Percentiles rank a stretch among this genome's conserved stretches.
phyloP scores from a whole-genome alignment of 2,329 filamentous ascomycete species.

The Fusarium coicis region DNA sequence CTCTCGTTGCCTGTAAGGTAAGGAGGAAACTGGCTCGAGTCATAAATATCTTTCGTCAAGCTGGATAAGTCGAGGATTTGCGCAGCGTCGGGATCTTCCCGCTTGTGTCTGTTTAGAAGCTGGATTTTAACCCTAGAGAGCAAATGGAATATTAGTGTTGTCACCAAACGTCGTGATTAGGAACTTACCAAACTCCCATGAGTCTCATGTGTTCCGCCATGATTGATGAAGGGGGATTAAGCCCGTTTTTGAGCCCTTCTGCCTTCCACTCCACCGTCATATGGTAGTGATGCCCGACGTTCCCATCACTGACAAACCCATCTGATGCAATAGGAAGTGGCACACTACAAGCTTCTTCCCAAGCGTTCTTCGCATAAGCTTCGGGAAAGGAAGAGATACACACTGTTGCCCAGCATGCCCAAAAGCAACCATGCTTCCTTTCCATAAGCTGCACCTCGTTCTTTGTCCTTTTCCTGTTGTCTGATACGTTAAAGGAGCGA shows the following conservation, averaged over 20 bases:
- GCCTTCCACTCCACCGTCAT: not conserved
- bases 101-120: not conserved
- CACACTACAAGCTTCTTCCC: not conserved
- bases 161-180: fast-evolving
- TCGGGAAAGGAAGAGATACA: not conserved
- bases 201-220: not conserved
- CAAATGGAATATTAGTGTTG: not conserved
- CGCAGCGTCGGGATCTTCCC: not conserved
- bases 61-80: not conserved
- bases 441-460: not conserved
- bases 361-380: not conserved
- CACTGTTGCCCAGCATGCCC: not conserved
- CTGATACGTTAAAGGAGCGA: not conserved
- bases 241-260: fast-evolving
- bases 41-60: not conserved
- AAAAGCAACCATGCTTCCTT: not conserved
- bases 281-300: fast-evolving
- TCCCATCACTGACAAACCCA: not conserved
- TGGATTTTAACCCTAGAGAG: not conserved
- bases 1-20: not conserved
- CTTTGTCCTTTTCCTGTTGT: fast-evolving
- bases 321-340: not conserved
- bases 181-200: not conserved
- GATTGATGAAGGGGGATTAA: not conserved
- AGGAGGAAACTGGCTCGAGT: not conserved